Evolutionary conservation across 106 monocot genomes (phyloP), one percentile per base, ranked within the genome.

Genomic region (Allium sativum): DNA sequence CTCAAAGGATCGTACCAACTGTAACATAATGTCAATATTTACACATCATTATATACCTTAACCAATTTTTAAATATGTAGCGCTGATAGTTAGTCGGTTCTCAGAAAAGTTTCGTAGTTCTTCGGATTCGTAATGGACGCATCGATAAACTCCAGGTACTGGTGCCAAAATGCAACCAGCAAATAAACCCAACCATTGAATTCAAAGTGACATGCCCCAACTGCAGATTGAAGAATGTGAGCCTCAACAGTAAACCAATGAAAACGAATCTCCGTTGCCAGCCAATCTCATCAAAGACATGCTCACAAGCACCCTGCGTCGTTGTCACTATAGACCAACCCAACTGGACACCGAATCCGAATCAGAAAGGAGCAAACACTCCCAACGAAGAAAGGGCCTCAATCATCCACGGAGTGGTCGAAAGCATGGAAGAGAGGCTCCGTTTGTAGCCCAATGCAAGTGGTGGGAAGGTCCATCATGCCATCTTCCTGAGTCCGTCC

Each of bases 221-320:
- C 55, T 91, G 90, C 65, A 59, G 78, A 44, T 91, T 0, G 92
- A 92, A 69, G 86, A 83, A 41, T 79, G 83, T 78, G 69, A 40
- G 21, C 21, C 45, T 21, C 7, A 45, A 47, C 11, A 19, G 12
- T 3, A 7, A 4, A 44, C 9, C 19, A 31, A 31, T 4, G 82
- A 91, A 12, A 56, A 61, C 0, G 69, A 67, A 11, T 9, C 58
- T 6, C 73, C 55, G 1, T 67, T 77, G 2, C 82, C 79, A 88
- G 78, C 77, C 3, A 84, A 84, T 0, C 63, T 84, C 57, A 52
- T 85, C 21, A 70, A 88, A 12, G 85, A 77, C 7, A 88, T 93
- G 80, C 68, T 82, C 53, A 63, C 40, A 21, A 55, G 54, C 45
- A 40, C 59, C 55, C 65, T 61, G 16, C 65, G 72, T 0, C 66